These are phyloP conservation scores for Umbelopsis sp. DNA, from an alignment of 192 early-diverging fungal genomes.

Conservation along the genomic window DNA sequence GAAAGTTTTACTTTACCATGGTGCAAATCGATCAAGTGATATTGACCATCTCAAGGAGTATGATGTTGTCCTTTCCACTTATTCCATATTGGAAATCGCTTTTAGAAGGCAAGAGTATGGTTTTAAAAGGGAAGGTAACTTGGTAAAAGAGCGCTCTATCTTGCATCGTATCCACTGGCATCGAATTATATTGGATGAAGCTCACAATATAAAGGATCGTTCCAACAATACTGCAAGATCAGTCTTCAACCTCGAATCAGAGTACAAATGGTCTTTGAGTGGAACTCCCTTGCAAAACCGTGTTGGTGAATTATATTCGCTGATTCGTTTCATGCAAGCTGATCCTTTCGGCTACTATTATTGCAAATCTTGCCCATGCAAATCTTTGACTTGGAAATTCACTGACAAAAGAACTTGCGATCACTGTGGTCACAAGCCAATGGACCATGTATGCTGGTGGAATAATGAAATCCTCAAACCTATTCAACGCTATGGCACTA, in stretches of 20 bases:
- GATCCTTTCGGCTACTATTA: conserved; percentile 88
- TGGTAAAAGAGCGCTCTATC: conserved; percentile 65
- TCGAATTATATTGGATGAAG: conserved; percentile 80
- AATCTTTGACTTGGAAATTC: conserved; percentile 67
- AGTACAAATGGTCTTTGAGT: conserved; percentile 81
- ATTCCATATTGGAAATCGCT: conserved; percentile 74
- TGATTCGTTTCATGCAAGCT: conserved; percentile 85
- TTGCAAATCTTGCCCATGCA: conserved; percentile 78
- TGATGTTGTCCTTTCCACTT: conserved; percentile 81
- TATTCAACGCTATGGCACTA: conserved; percentile 77
- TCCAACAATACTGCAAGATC: conserved; percentile 82
- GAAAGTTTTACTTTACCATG: conserved; percentile 75
- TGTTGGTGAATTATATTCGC: conserved; percentile 90
- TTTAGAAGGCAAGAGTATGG: conserved; percentile 78
- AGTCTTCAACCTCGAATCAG: conserved; percentile 70
- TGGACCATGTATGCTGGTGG: conserved; percentile 83
- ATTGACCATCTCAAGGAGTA: conserved; percentile 59
- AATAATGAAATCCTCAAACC: conserved; percentile 90
- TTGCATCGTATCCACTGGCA: conserved; percentile 82
- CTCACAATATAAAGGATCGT: conserved; percentile 92
- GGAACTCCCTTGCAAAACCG: conserved; percentile 95
- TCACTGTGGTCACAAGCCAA: conserved; percentile 62
- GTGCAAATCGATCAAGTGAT: conserved; percentile 61
- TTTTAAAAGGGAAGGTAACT: conserved; percentile 59
- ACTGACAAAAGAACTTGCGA: conserved; percentile 52